Conservation (phyloP, 1,139 yeast genomes). For the Taphrina flavorubra region DNA sequence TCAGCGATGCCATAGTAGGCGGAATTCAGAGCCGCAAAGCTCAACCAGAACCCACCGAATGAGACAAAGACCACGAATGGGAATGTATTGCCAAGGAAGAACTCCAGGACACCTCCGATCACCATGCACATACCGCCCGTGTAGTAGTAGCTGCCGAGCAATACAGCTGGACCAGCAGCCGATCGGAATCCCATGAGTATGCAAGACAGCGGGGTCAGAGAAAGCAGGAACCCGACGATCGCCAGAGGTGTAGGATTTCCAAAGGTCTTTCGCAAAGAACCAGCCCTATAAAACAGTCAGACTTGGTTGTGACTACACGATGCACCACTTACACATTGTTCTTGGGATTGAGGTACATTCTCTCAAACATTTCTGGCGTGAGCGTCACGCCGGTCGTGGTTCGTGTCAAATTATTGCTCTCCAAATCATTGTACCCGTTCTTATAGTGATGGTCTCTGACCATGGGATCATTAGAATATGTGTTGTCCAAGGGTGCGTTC, state of each 20-base stretch:
- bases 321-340: constrained; percentile 29
- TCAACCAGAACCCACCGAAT: constrained; percentile 78
- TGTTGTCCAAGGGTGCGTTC: constrained; percentile 3
- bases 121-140: constrained; percentile 70
- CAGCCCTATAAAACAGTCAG: constrained; percentile 12
- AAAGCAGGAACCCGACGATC: constrained; percentile 59
- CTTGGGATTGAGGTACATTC: constrained; percentile 46
- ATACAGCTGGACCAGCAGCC: constrained; percentile 45
- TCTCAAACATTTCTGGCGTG: constrained; percentile 46
- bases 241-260: constrained; percentile 72
- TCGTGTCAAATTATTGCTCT: constrained; percentile 29
- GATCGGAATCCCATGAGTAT: constrained; percentile 46
- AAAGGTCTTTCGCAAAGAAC: constrained; percentile 49
- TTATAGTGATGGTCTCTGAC: constrained; percentile 15
- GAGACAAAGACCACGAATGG: constrained; percentile 69
- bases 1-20: constrained; percentile 63
- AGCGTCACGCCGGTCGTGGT: constrained; percentile 45
- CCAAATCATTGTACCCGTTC: constrained; percentile 8
- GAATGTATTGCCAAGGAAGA: constrained; percentile 68
- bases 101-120: constrained; percentile 70
- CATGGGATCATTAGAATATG: constrained; percentile 16
- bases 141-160: constrained; percentile 53
- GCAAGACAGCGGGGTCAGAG: constrained; percentile 45
- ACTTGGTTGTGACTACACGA: background rate
- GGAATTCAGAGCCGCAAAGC: constrained; percentile 64